Percentiles rank a stretch among this genome's conserved stretches.
Evolutionary conservation across 768 basidiomycete genomes (phyloP).

Genomic region (Crepidotus variabilis): DNA sequence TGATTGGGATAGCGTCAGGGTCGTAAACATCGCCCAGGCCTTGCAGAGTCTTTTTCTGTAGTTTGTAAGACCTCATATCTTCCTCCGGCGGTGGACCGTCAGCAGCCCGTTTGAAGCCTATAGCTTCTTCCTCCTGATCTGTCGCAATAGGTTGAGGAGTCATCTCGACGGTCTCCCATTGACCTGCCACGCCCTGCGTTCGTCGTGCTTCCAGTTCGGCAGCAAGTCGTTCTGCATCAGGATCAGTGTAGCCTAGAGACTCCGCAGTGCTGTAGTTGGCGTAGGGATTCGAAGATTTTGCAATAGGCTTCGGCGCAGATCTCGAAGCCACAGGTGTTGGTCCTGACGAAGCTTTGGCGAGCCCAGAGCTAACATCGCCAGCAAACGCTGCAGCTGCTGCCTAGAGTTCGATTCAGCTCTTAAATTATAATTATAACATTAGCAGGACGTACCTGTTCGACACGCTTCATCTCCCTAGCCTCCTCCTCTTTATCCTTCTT

Average conservation of each 20-base stretch:
- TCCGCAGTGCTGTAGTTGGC: slow-evolving; percentile 88
- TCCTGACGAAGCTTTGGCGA: slow-evolving; percentile 38
- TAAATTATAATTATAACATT: neutral
- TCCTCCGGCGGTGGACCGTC: slow-evolving; percentile 39
- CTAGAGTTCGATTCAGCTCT: slow-evolving; percentile 30
- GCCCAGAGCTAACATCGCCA: slow-evolving; percentile 70
- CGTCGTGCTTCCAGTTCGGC: slow-evolving; percentile 57
- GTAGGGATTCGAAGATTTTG: slow-evolving; percentile 60
- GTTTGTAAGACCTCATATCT: slow-evolving; percentile 59
- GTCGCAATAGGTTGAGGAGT: slow-evolving; percentile 4
- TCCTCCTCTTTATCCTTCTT: slow-evolving; percentile 86
- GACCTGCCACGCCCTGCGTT: slow-evolving; percentile 68
- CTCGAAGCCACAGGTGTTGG: slow-evolving; percentile 29
- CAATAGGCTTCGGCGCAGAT: slow-evolving; percentile 35
- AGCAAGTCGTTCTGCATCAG: slow-evolving; percentile 62
- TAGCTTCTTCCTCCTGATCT: slow-evolving; percentile 15
- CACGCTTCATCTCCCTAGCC: slow-evolving; percentile 77
- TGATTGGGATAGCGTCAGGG: slow-evolving; percentile 64
- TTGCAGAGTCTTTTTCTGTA: slow-evolving; percentile 58
- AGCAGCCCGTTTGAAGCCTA: slow-evolving; percentile 35
- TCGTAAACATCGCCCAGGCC: slow-evolving; percentile 83
- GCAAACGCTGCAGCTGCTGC: slow-evolving; percentile 80
- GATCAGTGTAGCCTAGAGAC: slow-evolving; percentile 77
- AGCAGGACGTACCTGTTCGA: slow-evolving; percentile 63
- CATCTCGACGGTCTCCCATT: slow-evolving; percentile 65